phyloP scores from a whole-genome alignment of 2,329 filamentous ascomycete species.

The Rhynchosporium secalis region DNA sequence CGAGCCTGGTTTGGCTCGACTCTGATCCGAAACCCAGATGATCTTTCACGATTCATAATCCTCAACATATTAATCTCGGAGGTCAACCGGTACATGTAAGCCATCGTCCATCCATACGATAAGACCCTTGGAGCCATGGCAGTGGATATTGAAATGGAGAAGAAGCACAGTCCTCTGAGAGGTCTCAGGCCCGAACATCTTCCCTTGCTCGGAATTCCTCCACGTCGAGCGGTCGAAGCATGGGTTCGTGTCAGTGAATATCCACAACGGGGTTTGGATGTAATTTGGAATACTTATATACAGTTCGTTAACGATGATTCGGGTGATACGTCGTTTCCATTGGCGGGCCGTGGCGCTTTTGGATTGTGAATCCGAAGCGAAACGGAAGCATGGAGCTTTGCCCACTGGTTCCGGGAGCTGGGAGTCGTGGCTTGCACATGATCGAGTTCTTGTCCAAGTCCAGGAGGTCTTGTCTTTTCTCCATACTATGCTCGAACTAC shows the following conservation, averaged over 20 bases:
- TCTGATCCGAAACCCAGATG: background rate
- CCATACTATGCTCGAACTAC: background rate
- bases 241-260: no score
- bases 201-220: no score
- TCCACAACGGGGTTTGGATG: background rate
- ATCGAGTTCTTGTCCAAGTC: background rate
- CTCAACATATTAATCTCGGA: background rate
- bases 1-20: background rate
- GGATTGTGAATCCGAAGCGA: slow-evolving; percentile 2
- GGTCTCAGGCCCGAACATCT: slow-evolving; percentile 9
- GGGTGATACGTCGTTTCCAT: background rate
- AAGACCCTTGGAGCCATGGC: background rate
- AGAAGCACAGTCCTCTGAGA: slow-evolving; percentile 8
- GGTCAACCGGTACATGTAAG: background rate
- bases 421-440: background rate
- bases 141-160: slow-evolving; percentile 4
- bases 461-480: background rate
- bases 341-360: slow-evolving; percentile 9
- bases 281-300: background rate
- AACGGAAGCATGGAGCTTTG: background rate
- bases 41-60: slow-evolving; percentile 3
- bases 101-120: background rate
- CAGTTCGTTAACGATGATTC: background rate
- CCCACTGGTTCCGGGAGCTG: background rate
- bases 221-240: no score